These are phyloP conservation scores for Physocladia obscura DNA, from an alignment of 192 early-diverging fungal species.

Conservation along the genomic window DNA sequence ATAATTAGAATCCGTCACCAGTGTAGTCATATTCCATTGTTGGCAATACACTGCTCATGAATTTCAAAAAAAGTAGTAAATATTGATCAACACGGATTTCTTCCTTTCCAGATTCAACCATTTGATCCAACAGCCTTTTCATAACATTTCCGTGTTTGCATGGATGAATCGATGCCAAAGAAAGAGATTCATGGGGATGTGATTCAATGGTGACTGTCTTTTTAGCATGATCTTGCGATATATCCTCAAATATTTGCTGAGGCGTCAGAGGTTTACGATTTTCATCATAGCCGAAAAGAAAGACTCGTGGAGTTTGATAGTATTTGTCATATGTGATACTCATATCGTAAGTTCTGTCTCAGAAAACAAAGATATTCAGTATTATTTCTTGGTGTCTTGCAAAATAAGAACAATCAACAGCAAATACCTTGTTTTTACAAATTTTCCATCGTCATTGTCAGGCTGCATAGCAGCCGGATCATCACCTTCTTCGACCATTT, in stretches of 20 bases:
- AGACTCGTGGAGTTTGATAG: slow-evolving; percentile 97
- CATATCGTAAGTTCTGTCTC: slow-evolving; percentile 89
- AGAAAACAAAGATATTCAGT: slow-evolving; percentile 20
- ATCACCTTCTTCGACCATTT: slow-evolving; percentile 71
- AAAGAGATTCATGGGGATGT: slow-evolving; percentile 87
- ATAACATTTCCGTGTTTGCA: slow-evolving; percentile 98
- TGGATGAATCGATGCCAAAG: slow-evolving; percentile 92
- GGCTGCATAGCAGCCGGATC: slow-evolving; percentile 61
- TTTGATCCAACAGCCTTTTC: slow-evolving; percentile 89
- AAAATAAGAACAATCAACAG: slow-evolving; percentile 17
- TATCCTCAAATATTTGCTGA: slow-evolving; percentile 94
- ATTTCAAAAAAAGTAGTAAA: slow-evolving; percentile 94
- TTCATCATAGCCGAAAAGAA: slow-evolving; percentile 96
- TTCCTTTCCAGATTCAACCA: slow-evolving; percentile 64
- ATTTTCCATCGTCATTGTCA: slow-evolving; percentile 37
- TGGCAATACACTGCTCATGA: slow-evolving; percentile 93
- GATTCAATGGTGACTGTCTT: slow-evolving; percentile 98
- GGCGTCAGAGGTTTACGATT: slow-evolving; percentile 78
- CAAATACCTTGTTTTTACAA: slow-evolving; percentile 50
- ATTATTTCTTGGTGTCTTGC: too few species aligned
- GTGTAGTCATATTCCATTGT: slow-evolving; percentile 99
- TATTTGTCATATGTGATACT: slow-evolving; percentile 99
- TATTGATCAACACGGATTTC: slow-evolving; percentile 92
- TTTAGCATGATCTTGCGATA: slow-evolving; percentile 96
- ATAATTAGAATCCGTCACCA: slow-evolving; percentile 13